Evolutionary conservation across 2,329 filamentous ascomycete genomes (phyloP).

Genomic region (Ilyonectria sp.): DNA sequence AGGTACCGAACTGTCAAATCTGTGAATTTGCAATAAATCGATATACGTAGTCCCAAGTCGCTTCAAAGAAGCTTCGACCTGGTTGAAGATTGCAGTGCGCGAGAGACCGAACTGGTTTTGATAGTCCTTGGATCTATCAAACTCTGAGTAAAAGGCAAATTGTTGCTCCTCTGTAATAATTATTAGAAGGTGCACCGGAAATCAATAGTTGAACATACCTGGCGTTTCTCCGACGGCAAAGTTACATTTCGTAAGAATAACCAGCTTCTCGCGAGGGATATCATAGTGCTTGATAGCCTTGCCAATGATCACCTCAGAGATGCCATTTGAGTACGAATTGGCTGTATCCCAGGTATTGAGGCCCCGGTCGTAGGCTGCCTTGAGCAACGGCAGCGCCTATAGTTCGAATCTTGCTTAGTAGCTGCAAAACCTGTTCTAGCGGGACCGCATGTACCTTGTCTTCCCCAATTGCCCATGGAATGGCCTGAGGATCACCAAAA

Average conservation of each 20-base stretch:
- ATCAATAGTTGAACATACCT: conserved; percentile 47
- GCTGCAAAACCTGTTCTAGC: too few species aligned
- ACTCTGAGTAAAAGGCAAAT: too few species aligned
- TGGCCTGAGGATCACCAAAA: conserved; percentile 2
- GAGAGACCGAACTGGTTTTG: too few species aligned
- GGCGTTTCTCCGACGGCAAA: conserved; percentile 58
- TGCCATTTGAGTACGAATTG: conserved; percentile 70
- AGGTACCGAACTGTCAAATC: conserved; percentile 61
- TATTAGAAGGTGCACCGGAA: background rate
- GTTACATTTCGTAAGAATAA: conserved; percentile 71
- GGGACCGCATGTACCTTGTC: background rate
- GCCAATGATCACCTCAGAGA: conserved; percentile 67
- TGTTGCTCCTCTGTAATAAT: too few species aligned
- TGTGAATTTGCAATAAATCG: conserved; percentile 69
- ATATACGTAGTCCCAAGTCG: conserved; percentile 59
- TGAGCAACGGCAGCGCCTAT: conserved; percentile 25
- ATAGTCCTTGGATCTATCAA: too few species aligned
- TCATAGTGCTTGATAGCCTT: conserved; percentile 73
- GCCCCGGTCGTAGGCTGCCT: conserved; percentile 27
- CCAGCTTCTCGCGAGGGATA: conserved; percentile 69
- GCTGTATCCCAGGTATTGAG: conserved; percentile 51
- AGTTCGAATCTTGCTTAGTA: too few species aligned
- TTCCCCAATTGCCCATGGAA: background rate
- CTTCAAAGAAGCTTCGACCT: conserved; percentile 38
- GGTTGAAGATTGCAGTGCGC: too few species aligned